Percentiles rank a stretch among this genome's conserved stretches.
Conservation (phyloP, 257 asterid species). For the Solanum clarkiae region DNA sequence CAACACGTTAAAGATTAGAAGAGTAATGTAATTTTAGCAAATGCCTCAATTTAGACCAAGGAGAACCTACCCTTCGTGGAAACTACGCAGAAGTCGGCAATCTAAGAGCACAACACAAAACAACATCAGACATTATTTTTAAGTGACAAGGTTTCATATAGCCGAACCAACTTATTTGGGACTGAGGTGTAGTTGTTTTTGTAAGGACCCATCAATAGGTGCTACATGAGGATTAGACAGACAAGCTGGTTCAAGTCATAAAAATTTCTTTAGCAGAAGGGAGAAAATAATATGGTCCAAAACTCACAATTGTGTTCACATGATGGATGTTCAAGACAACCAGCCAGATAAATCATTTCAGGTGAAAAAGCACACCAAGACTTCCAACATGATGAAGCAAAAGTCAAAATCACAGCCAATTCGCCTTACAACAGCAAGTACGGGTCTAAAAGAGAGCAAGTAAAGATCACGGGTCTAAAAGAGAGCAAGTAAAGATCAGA, state of each 20-base stretch:
- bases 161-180: not conserved
- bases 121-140: not conserved
- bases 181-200: not conserved
- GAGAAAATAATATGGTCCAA: not conserved
- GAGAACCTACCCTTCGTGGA: not conserved
- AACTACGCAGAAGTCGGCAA: not conserved
- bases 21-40: not conserved
- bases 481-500: not conserved
- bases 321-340: not conserved
- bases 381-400: not conserved
- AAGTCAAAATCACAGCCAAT: not conserved
- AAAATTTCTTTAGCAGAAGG: not conserved
- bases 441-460: not conserved
- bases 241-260: not conserved
- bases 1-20: not conserved
- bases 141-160: not conserved
- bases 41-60: not conserved
- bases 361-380: not conserved
- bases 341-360: not conserved
- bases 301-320: not conserved
- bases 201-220: not conserved
- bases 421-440: not conserved
- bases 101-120: not conserved
- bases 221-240: not conserved
- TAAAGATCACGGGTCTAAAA: not conserved